Evolutionary conservation across 2,329 filamentous ascomycete genomes (phyloP), one percentile per base, ranked within the genome.

Genomic region (Apiospora sp.): DNA sequence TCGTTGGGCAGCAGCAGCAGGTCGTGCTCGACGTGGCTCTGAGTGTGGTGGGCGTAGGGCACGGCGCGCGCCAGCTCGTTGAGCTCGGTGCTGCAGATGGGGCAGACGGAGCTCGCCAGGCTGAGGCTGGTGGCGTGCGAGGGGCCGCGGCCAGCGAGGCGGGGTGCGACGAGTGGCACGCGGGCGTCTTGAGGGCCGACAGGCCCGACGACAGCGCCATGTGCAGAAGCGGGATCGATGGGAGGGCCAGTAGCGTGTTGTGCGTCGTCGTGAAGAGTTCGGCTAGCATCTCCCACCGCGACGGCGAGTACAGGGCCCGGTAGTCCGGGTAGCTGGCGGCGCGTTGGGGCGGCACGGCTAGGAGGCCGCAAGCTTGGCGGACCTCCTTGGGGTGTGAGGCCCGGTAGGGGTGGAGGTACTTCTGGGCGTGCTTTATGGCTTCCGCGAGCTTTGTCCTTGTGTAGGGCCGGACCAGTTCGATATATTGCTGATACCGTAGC

Each of bases 61-160:
- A 99, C 93, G 77, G 92, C 92, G 70, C 92, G 88, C 1, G 96
- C 96, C 46, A 99, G 89, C 78, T 95, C 93, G 81, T 98, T 98
- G 72, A 99, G 89, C 83, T 99, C 96, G 0, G 93, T 96, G 68
- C 93, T 96, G 86, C 96, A 99, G 79, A 99, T 98, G 3, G 96
- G 96, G 78, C 96, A 99, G 58, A 98, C 91, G 68, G 91, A 92
- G 7, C 77, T 68, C 2, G 79, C 78, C 10, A 93, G 92, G 1
- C 91, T 91, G 0, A 92, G 88, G 41, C 85, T 87, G n/a, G 84
- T 81, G n/a, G 82, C 79, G 76, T 85, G 83, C 24, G 79, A 78
- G n/a, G 79, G 10, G 79, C 78, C 58, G 58, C 58, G 10, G 79
- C 72, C 44, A 80, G 76, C 37, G 77, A 75, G 67, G 78, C 76